Evolutionary conservation across 139 green algal species (phyloP), one percentile per base, ranked within the genome.

Genomic region (Haematococcus sp.): DNA sequence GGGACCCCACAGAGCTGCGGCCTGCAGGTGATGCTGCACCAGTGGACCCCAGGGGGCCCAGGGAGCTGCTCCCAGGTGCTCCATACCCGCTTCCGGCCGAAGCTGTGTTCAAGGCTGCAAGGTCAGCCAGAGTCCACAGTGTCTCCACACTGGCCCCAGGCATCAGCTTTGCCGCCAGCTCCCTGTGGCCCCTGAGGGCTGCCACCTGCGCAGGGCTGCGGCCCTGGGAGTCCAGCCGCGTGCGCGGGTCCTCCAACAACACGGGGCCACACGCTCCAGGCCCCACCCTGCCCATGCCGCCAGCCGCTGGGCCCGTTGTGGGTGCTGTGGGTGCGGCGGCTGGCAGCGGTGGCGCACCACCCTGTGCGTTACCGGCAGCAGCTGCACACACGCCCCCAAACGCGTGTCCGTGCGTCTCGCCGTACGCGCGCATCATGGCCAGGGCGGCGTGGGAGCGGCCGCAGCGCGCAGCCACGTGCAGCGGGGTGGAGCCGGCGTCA

Each of bases 381-480:
- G 40, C 40, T 19, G 40, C 7, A 11, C 7, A 19, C 40, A 49
- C 40, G 7, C 40, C 40, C 40, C 7, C 40, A 4, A 9, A 49
- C 52, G 15, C 11, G 40, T 7, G 40, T 11, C 40, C 40, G 11
- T 49, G 40, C 40, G 23, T 54, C 4, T 27, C 40, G 40, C 7
- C 40, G 40, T 49, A 49, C 40, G 40, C 40, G 40, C 40, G 40
- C 40, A 49, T 49, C 40, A 49, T 49, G 40, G 40, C 7, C 7
- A 49, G 40, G 7, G 40, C 40, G 7, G 40, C 40, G 11, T 49
- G 40, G 40, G 40, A 49, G 7, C 40, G 40, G 40, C 40, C 40
- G 40, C 40, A 49, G 40, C 40, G 40, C 7, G 69, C 69, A 33
- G 69, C 69, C 67, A 71, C 63, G 16, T 55, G 66, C 61, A 78